Base-by-base conservation (phyloP, 208 protist genomes). In the Acanthamoeba lugdunensis region DNA sequence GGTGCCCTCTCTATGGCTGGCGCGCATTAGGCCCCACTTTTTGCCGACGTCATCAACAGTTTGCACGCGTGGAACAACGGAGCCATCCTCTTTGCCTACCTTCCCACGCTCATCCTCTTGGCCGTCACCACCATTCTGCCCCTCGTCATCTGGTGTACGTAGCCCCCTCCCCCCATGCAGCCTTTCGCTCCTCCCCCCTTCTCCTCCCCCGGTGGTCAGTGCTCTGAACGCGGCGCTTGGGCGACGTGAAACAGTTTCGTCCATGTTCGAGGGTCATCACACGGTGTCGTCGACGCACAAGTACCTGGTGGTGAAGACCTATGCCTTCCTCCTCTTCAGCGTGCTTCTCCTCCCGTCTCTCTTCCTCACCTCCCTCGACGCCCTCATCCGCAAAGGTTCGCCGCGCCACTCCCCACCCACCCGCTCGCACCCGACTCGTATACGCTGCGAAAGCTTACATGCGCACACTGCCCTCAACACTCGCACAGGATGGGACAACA, bases 301-400 rank as follows among this genome's bases (percentile, higher is more conserved):
- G 88, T 93, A 73, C 25, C 63, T 93, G 21, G 88, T 79, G n/a
- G 88, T 93, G 63, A 93, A 93, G 67, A 93, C 88, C 13, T 93
- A 82, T n/a, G 41, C 81, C 65, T 93, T 81, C 69, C 88, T 93
- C 11, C 67, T 93, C 30, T 93, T 93, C 48, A 93, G 52, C 69
- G 50, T 93, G 25, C 88, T 93, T 13, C 37, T 93, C 41, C 45
- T 93, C 16, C 88, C 88, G 45, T 56, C 48, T 58, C 88, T 93
- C 25, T 93, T 73, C 63, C 67, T 93, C 25, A 82, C 88, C 41
- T 93, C 88, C 7, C 56, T 93, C 65, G 67, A 93, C n/a, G 88
- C 88, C 56, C 67, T 93, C 48, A 79, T 79, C 65, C 37, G 37
- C 56, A 79, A 73, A 23, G 52, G 88, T 81, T 54, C 3, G 21